Evolutionary conservation across 208 protist genomes (phyloP), one percentile per base, ranked within the genome.

Genomic region (Trypanosoma boissoni): DNA sequence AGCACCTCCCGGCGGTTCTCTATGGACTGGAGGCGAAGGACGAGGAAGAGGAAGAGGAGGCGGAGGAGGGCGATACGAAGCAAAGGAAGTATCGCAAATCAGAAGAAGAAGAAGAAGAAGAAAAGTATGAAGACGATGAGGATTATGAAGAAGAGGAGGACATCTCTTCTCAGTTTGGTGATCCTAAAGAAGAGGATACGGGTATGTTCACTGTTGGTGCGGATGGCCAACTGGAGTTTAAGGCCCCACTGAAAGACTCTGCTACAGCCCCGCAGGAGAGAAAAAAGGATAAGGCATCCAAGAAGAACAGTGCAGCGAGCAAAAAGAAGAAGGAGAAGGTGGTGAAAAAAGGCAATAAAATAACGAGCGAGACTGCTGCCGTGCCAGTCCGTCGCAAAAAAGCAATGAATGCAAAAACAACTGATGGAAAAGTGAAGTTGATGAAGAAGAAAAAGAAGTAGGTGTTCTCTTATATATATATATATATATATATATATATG

Each of bases 1-100:
- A 88, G 65, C 84, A 92, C 72, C 65, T 91, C n/a, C 83, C 88
- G 3, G 79, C 84, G 24, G 57, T 72, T 42, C 64, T 94, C 49
- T 94, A 84, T 69, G 74, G 72, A 54, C 74, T 86, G 54, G 9
- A n/a, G n/a, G n/a, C n/a, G n/a, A n/a, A 54, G 10, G 78, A 83
- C 26, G 57, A 36, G 26, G 74, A 70, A 20, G 73, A 70, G 9
- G 63, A 68, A 1, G 65, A 71, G 5, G 46, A 51, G 2, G 55
- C 55, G 4, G 58, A 76, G 14, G 68, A 66, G 24, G 43, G 1
- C 20, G 48, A 61, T 20, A n/a, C n/a, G n/a, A n/a, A n/a, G n/a
- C n/a, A n/a, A n/a, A 10, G 46, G 20, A n/a, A n/a, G 20, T n/a
- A 12, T 52, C 12, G 46, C 46, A n/a, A 23, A 16, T 36, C 10